Percentiles rank a stretch among this genome's conserved stretches.
phyloP scores from a whole-genome alignment of 225 moss, liverwort and hornwort genomes.

The Straminergon stramineum region DNA sequence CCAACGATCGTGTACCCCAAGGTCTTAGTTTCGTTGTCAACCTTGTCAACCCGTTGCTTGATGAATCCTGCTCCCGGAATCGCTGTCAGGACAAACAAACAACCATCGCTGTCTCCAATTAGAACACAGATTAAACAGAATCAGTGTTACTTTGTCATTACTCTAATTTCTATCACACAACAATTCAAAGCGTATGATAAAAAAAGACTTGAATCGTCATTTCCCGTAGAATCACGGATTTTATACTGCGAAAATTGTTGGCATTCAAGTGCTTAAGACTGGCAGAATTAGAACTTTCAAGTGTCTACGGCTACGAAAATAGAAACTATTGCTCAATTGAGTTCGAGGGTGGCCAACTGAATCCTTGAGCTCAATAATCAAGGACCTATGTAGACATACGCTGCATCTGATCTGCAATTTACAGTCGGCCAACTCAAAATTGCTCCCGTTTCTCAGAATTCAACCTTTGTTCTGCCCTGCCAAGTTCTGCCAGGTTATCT shows the following conservation, averaged over 20 bases:
- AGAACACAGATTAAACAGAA: neutral
- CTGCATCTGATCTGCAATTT: neutral
- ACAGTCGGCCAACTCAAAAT: neutral
- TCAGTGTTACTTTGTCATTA: no score
- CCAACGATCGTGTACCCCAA: constrained; percentile 7
- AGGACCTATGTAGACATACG: neutral
- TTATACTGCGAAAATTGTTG: neutral
- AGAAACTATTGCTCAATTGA: no score
- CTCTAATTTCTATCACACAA: no score
- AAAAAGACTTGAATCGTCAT: neutral
- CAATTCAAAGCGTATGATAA: neutral
- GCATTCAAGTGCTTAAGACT: neutral
- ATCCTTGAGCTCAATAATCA: neutral
- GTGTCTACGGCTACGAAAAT: neutral
- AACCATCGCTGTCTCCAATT: neutral
- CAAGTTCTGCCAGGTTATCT: neutral
- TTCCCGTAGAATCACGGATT: no score
- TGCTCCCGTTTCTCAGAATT: neutral
- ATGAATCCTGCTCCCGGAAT: neutral
- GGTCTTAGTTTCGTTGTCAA: constrained; percentile 16
- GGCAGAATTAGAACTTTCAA: neutral
- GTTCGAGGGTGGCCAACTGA: neutral
- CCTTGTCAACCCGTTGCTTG: constrained; percentile 5
- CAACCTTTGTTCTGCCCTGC: neutral
- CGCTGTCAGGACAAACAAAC: neutral